Conservation (phyloP, 2,329 filamentous ascomycete genomes). For the Pseudogymnoascus sp. region DNA sequence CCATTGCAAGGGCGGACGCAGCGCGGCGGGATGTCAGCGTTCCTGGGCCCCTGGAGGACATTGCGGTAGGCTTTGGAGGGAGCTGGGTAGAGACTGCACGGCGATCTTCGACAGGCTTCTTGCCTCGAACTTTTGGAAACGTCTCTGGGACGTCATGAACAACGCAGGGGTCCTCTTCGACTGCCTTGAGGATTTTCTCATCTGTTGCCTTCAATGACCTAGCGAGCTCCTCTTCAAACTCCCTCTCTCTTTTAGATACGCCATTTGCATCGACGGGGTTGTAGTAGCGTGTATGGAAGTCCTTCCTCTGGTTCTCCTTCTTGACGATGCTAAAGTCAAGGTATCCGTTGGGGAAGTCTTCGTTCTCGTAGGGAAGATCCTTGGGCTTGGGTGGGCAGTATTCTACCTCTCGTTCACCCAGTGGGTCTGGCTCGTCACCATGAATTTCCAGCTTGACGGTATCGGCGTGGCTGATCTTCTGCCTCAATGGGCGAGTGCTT, state of each 20-base stretch:
- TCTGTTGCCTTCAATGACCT: constrained; percentile 48
- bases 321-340: constrained; percentile 52
- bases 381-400: constrained; percentile 73
- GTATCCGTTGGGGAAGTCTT: constrained; percentile 53
- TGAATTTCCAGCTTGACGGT: constrained; percentile 58
- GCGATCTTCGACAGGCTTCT: constrained; percentile 12
- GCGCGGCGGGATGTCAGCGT: constrained; percentile 49
- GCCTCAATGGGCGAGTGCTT: constrained; percentile 50
- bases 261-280: constrained; percentile 62
- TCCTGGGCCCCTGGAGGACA: constrained; percentile 33
- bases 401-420: constrained; percentile 69
- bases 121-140: constrained; percentile 27
- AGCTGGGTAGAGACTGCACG: background rate
- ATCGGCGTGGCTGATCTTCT: constrained; percentile 44
- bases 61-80: constrained; percentile 18
- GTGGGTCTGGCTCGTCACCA: constrained; percentile 40
- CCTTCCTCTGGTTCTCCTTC: constrained; percentile 51
- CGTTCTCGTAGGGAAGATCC: constrained; percentile 60
- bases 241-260: constrained; percentile 52
- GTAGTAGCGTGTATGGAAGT: constrained; percentile 53
- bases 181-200: constrained; percentile 57
- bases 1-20: constrained; percentile 44
- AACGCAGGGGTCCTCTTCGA: constrained; percentile 56
- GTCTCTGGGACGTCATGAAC: constrained; percentile 48
- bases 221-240: constrained; percentile 43